Conservation (phyloP, 805 yeast genomes). For the Nakazawaea laoshanensis region DNA sequence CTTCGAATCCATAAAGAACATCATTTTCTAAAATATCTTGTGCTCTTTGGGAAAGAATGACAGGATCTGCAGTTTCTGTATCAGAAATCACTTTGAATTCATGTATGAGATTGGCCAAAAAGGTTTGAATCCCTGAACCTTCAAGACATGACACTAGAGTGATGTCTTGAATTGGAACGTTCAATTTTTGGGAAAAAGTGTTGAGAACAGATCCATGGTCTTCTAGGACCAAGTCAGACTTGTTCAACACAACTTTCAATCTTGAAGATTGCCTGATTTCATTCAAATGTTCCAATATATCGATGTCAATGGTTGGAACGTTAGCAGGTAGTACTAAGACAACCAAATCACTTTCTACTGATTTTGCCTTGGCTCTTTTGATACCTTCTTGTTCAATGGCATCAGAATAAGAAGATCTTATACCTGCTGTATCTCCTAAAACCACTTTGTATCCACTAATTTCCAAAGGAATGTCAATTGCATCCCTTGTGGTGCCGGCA, state of each 20-base stretch:
- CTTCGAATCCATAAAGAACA: slow-evolving; percentile 66
- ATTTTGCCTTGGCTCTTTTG: slow-evolving; percentile 55
- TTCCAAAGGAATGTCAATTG: slow-evolving; percentile 74
- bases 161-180: slow-evolving; percentile 17
- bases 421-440: slow-evolving; percentile 91
- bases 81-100: slow-evolving; percentile 41
- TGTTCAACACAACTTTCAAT: slow-evolving; percentile 46
- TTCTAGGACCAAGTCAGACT: slow-evolving; percentile 38
- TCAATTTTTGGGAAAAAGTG: slow-evolving; percentile 20
- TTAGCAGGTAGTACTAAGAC: slow-evolving; percentile 53
- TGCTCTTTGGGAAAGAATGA: slow-evolving; percentile 66
- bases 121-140: slow-evolving; percentile 43
- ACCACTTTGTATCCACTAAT: slow-evolving; percentile 78
- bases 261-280: slow-evolving; percentile 19
- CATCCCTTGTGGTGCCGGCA: slow-evolving; percentile 93
- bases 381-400: slow-evolving; percentile 76
- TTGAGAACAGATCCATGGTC: slow-evolving; percentile 14
- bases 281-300: slow-evolving; percentile 30
- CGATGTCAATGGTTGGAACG: slow-evolving; percentile 22
- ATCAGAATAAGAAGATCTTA: slow-evolving; percentile 47
- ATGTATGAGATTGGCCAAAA: slow-evolving; percentile 32
- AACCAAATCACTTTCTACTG: slow-evolving; percentile 56
- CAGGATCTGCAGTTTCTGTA: slow-evolving; percentile 50
- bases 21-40: slow-evolving; percentile 70
- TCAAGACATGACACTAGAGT: slow-evolving; percentile 52